These are phyloP conservation scores for Leccinum discolor DNA, from an alignment of 1,284 basidiomycete genomes.

Conservation along the genomic window DNA sequence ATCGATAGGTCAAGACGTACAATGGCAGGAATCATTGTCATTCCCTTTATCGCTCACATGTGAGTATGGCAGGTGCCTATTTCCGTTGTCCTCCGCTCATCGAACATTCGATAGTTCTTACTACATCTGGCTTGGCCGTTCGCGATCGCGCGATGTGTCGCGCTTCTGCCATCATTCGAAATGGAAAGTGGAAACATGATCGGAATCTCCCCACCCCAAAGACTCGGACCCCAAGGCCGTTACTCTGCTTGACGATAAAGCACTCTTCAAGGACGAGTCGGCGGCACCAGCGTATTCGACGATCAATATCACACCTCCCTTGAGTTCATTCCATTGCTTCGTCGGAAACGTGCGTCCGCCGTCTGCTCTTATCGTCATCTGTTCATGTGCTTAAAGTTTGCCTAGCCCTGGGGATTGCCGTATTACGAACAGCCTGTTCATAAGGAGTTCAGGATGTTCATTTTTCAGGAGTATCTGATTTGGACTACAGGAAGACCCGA, in stretches of 20 bases:
- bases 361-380: slow-evolving; percentile 11
- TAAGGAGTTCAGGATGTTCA: slow-evolving; percentile 63
- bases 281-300: slow-evolving; percentile 30
- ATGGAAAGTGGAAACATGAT: slow-evolving; percentile 71
- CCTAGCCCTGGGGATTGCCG: slow-evolving; percentile 71
- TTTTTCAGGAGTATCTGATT: too few species aligned
- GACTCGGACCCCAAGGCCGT: slow-evolving; percentile 26
- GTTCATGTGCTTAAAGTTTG: background rate
- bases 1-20: slow-evolving; percentile 56
- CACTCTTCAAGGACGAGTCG: slow-evolving; percentile 29
- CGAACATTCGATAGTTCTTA: slow-evolving; percentile 45
- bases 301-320: slow-evolving; percentile 55
- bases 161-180: slow-evolving; percentile 64
- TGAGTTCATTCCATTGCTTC: slow-evolving; percentile 81
- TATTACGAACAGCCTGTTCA: slow-evolving; percentile 77
- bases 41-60: slow-evolving; percentile 73
- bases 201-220: slow-evolving; percentile 33
- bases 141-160: slow-evolving; percentile 65
- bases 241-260: slow-evolving; percentile 29
- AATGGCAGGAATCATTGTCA: slow-evolving; percentile 72
- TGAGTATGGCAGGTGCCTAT: slow-evolving; percentile 22
- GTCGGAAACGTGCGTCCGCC: slow-evolving; percentile 44
- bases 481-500: slow-evolving; percentile 72
- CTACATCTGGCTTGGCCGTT: slow-evolving; percentile 81
- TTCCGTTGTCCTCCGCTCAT: slow-evolving; percentile 2